phyloP scores from a whole-genome alignment of 495 filamentous ascomycete genomes.

The Lophium mytilinum region DNA sequence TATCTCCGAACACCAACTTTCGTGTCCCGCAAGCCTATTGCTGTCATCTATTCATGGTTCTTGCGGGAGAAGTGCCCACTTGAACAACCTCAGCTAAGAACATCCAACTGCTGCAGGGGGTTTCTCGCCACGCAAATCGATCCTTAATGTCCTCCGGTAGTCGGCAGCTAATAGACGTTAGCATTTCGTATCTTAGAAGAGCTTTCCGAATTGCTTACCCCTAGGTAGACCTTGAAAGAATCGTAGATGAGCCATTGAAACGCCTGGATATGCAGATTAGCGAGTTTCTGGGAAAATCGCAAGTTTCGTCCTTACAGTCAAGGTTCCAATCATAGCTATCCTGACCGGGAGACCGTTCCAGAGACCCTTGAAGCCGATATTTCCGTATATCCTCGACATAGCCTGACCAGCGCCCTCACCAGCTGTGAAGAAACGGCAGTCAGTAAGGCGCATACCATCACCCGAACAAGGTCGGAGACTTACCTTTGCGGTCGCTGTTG shows the following conservation, averaged over 20 bases:
- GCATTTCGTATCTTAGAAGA: not conserved
- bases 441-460: slow-evolving; percentile 11
- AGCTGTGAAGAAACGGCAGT: slow-evolving; percentile 30
- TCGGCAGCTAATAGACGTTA: slow-evolving; percentile 40
- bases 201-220: slow-evolving; percentile 30
- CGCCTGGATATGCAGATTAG: slow-evolving; percentile 33
- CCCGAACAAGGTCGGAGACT: slow-evolving; percentile 21
- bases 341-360: slow-evolving; percentile 63
- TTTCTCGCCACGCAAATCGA: not conserved
- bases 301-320: slow-evolving; percentile 11
- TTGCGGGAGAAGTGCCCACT: no score
- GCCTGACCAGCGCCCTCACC: slow-evolving; percentile 56
- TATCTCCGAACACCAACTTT: no score
- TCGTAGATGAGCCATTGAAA: slow-evolving; percentile 75
- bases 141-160: slow-evolving; percentile 50
- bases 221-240: slow-evolving; percentile 66
- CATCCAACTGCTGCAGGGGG: no score
- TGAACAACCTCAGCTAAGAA: no score
- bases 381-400: slow-evolving; percentile 59
- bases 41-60: no score
- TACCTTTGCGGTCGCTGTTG: slow-evolving; percentile 56
- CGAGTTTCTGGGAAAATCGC: slow-evolving; percentile 31
- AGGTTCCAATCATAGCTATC: slow-evolving; percentile 56
- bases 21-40: no score
- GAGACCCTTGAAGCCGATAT: slow-evolving; percentile 60